phyloP scores from a whole-genome alignment of 2,329 filamentous ascomycete genomes.

The Plenodomus biglobosus region DNA sequence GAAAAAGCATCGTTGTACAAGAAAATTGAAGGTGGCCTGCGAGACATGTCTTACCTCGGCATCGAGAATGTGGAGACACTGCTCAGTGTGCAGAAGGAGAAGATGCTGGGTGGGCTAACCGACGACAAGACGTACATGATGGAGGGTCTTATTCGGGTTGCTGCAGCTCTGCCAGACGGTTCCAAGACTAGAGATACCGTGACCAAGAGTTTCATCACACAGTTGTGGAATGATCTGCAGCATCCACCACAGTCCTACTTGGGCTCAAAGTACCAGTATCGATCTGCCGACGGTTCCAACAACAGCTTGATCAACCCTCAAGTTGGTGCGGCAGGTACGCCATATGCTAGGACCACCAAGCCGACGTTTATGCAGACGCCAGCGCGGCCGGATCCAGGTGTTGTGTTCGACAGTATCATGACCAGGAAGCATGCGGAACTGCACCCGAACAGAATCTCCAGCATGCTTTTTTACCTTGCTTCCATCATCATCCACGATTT shows the following conservation, averaged over 20 bases:
- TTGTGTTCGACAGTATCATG: conserved; percentile 69
- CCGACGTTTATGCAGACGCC: conserved; percentile 59
- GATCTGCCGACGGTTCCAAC: conserved; percentile 53
- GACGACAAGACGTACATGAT: conserved; percentile 65
- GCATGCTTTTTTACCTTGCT: conserved; percentile 73
- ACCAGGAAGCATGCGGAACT: conserved; percentile 62
- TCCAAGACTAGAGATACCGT: conserved; percentile 44
- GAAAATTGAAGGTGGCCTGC: conserved; percentile 37
- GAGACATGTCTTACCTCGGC: conserved; percentile 38
- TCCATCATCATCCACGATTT: conserved; percentile 65
- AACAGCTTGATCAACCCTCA: conserved; percentile 64
- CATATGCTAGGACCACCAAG: conserved; percentile 69
- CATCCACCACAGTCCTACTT: conserved; percentile 53
- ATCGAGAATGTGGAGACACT: conserved; percentile 43
- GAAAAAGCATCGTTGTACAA: conserved; percentile 36
- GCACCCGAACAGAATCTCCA: conserved; percentile 72
- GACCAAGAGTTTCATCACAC: conserved; percentile 49
- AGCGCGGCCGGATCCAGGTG: conserved; percentile 64
- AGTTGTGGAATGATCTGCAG: conserved; percentile 52
- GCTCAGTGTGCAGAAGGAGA: conserved; percentile 39
- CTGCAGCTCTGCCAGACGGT: conserved; percentile 47
- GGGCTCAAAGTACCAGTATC: conserved; percentile 49
- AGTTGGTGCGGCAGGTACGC: conserved; percentile 65
- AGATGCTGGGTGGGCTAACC: conserved; percentile 54
- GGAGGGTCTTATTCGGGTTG: conserved; percentile 59